Percentiles rank a stretch among this genome's conserved stretches.
Conservation (phyloP, 1,139 yeast species). For the Taiozyma sp. region DNA sequence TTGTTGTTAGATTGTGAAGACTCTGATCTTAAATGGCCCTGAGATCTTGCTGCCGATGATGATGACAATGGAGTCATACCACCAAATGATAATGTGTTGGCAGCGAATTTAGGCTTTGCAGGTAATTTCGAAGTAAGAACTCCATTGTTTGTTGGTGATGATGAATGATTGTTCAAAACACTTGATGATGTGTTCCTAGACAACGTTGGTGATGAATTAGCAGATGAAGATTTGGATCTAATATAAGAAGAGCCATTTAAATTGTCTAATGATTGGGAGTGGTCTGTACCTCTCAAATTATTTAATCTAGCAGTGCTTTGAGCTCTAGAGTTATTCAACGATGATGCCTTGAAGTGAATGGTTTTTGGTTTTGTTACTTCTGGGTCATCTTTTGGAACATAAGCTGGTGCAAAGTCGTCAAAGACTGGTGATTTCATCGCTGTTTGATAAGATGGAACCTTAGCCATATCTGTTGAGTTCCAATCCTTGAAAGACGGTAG, state of each 20-base stretch:
- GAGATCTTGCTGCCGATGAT: slow-evolving; percentile 4
- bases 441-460: slow-evolving; percentile 80
- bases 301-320: slow-evolving; percentile 22
- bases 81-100: slow-evolving; percentile 8
- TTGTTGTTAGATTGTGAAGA: background rate
- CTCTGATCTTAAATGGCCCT: background rate
- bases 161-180: slow-evolving; percentile 1
- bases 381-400: slow-evolving; percentile 37
- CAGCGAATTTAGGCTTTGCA: slow-evolving; percentile 8
- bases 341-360: slow-evolving; percentile 23
- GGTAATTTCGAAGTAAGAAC: slow-evolving; percentile 8
- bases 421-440: slow-evolving; percentile 53
- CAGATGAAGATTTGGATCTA: slow-evolving; percentile 10
- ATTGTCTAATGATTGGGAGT: background rate
- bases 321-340: slow-evolving; percentile 21
- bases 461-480: slow-evolving; percentile 45
- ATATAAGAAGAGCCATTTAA: slow-evolving; percentile 1
- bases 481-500: slow-evolving; percentile 27
- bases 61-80: slow-evolving; percentile 17
- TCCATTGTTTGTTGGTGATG: background rate
- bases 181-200: slow-evolving; percentile 18
- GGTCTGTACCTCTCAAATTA: slow-evolving; percentile 18
- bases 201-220: slow-evolving; percentile 15
- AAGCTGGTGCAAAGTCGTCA: slow-evolving; percentile 58
- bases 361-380: slow-evolving; percentile 22